Percentiles rank a stretch among this genome's conserved stretches.
Conservation (phyloP, 2,329 filamentous ascomycete species). For the Nectriaceae sp. region DNA sequence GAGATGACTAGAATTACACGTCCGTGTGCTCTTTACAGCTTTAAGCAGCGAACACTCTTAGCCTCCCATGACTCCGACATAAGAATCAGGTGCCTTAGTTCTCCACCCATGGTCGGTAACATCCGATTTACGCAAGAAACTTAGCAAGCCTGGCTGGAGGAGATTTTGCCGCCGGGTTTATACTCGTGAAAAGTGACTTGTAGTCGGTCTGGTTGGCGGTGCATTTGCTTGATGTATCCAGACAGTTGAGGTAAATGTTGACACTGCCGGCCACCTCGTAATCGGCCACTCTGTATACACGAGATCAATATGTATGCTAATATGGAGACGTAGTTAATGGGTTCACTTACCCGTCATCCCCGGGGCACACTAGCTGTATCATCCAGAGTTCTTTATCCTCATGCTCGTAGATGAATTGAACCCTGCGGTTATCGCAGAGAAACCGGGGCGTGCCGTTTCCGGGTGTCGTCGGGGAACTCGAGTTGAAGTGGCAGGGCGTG, state of each 20-base stretch:
- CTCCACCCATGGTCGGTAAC: too few species aligned
- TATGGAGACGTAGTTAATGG: neutral
- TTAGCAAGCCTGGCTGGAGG: too few species aligned
- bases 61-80: too few species aligned
- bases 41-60: too few species aligned
- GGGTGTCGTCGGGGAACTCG: constrained; percentile 36
- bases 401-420: constrained; percentile 46
- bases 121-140: too few species aligned
- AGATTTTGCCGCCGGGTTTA: too few species aligned
- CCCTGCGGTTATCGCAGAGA: constrained; percentile 41
- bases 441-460: constrained; percentile 36
- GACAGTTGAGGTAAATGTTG: constrained; percentile 21
- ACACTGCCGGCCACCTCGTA: constrained; percentile 36
- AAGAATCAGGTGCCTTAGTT: too few species aligned
- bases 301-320: constrained; percentile 3
- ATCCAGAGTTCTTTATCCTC: constrained; percentile 37
- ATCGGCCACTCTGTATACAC: constrained; percentile 21
- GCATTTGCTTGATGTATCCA: constrained; percentile 21
- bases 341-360: constrained; percentile 35
- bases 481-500: constrained; percentile 47
- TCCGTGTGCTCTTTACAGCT: too few species aligned
- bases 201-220: constrained; percentile 33
- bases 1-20: too few species aligned
- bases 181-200: constrained; percentile 30
- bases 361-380: constrained; percentile 47